Evolutionary conservation across 1,139 yeast genomes (phyloP), one percentile per base, ranked within the genome.

Genomic region (Pichia sp.): DNA sequence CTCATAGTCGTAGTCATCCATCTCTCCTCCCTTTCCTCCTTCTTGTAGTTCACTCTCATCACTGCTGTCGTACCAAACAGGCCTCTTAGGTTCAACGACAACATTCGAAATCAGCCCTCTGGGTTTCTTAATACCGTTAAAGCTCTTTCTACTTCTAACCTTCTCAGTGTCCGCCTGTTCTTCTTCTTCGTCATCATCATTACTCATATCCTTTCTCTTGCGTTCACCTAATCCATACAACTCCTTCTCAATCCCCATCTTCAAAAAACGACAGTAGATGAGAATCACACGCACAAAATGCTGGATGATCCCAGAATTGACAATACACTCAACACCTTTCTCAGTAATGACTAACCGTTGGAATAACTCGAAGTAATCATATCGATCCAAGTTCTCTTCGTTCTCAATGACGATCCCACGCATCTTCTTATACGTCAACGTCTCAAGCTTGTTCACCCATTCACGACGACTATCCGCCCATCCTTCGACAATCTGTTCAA

Each of bases 241-340:
- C 10, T 42, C 45, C 20, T 31, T 24, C 40, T 73, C 76, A 72
- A 84, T 72, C 56, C 83, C 88, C 17, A 65, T 67, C 45, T 76
- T 75, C 14, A 83, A 74, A 57, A 79, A 77, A 46, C 36, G 36
- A 12, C 30, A n/a, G 18, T 42, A 42, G 6, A 42, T 42, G 12
- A 42, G 12, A 10, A 36, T 18, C 9, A 42, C 37, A 8, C 38
- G 21, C 2, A 45, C 39, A 35, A 45, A 40, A 40, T 45, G 39
- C 19, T 40, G 32, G 20, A 45, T 30, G 7, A 41, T 41, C 7
- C 48, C 48, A 3, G 44, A 35, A 37, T 36, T 45, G 12, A 45
- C 28, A 14, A 42, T 39, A 21, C 17, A 15, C 11, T 14, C 28
- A 12, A 46, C 31, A n/a, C 44, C 44, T 4, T 20, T 30, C 12